A percentile compares a stretch with the other conserved stretches of the same genome.
These are phyloP conservation scores for Fusarium globosum DNA, from an alignment of 2,329 filamentous ascomycete species.

Conservation along the genomic window DNA sequence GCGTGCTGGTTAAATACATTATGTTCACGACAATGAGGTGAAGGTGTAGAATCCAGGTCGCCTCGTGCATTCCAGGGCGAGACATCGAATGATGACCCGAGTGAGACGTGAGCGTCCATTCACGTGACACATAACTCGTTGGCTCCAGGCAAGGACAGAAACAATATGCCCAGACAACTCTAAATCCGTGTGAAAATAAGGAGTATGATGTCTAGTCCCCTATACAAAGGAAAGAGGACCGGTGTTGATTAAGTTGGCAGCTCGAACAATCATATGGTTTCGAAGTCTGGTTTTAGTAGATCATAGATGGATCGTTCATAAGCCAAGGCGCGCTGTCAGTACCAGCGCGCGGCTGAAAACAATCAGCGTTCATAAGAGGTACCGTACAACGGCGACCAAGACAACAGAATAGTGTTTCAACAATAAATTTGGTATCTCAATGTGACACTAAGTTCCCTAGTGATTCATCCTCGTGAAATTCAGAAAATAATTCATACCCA, in stretches of 20 bases:
- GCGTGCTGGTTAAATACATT: conserved; percentile 30
- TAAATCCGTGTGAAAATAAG: background rate
- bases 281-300: too few species aligned
- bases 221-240: background rate
- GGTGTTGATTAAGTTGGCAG: background rate
- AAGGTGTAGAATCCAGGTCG: background rate
- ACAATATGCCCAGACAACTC: background rate
- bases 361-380: too few species aligned
- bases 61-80: background rate
- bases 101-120: background rate
- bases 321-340: background rate
- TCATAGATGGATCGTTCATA: background rate
- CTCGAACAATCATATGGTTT: background rate
- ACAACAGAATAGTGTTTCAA: background rate
- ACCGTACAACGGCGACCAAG: background rate
- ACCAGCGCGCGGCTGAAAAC: background rate
- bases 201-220: background rate
- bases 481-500: conserved; percentile 1
- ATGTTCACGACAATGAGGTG: background rate
- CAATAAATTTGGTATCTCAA: conserved; percentile 29
- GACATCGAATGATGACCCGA: background rate
- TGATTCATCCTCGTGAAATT: background rate
- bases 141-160: background rate
- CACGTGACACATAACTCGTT: conserved; percentile 7
- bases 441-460: background rate